phyloP scores from a whole-genome alignment of 1,139 yeast genomes.

The Keqinozyma sinolaborantium region DNA sequence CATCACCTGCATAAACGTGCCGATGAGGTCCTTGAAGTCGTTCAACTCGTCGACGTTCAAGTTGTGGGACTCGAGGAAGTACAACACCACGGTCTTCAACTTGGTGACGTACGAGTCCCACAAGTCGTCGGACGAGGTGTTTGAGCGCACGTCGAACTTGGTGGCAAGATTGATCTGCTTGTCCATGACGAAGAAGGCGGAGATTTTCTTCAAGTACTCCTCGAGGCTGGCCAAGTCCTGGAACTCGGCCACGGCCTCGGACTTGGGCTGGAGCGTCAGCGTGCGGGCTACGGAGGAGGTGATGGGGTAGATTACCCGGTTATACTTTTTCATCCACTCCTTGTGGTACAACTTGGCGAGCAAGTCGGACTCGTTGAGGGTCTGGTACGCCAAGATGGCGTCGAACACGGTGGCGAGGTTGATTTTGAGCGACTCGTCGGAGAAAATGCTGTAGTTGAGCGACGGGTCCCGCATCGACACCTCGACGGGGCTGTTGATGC shows the following conservation, averaged over 20 bases:
- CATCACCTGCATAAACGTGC: constrained; percentile 73
- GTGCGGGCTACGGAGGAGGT: constrained; percentile 22
- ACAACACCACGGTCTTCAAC: constrained; percentile 50
- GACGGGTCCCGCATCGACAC: constrained; percentile 61
- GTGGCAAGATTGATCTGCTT: constrained; percentile 59
- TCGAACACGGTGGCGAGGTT: constrained; percentile 74
- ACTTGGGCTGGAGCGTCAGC: constrained; percentile 8
- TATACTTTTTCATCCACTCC: constrained; percentile 73
- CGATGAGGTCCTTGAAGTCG: constrained; percentile 53
- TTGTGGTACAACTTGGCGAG: constrained; percentile 63
- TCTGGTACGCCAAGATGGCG: constrained; percentile 75
- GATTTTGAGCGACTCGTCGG: constrained; percentile 43
- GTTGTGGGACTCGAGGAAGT: constrained; percentile 28
- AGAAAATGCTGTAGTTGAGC: constrained; percentile 41
- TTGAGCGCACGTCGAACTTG: constrained; percentile 50
- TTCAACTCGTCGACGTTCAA: constrained; percentile 30
- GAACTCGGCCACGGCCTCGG: constrained; percentile 19
- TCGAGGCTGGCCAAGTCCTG: constrained; percentile 29
- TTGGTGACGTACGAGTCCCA: constrained; percentile 71
- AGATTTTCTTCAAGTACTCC: constrained; percentile 57
- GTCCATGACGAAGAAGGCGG: constrained; percentile 79
- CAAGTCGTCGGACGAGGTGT: constrained; percentile 63
- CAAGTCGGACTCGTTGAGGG: constrained; percentile 61
- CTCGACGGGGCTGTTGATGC: constrained; percentile 85
- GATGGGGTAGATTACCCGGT: constrained; percentile 67